Conservation (phyloP, 306 rosid genomes). For the Gillenia trifoliata region DNA sequence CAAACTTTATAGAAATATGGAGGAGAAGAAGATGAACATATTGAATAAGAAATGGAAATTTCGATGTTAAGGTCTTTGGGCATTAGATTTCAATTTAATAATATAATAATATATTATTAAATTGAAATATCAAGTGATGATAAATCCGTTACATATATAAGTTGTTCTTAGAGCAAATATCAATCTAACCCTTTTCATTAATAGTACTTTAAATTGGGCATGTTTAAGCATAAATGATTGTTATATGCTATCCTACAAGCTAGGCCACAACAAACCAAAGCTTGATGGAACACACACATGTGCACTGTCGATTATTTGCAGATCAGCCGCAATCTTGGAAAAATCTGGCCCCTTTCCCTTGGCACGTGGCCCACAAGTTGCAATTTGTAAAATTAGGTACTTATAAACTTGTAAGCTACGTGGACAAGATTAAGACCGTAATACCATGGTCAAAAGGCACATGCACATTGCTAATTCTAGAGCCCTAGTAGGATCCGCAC, state of each 20-base stretch:
- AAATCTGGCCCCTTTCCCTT: neutral
- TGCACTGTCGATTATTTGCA: neutral
- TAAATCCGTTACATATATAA: no score
- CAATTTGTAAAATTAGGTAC: neutral
- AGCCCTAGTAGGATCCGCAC: neutral
- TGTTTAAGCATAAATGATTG: neutral
- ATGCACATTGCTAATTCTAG: neutral
- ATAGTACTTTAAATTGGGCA: neutral
- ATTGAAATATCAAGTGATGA: no score
- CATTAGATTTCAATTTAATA: no score
- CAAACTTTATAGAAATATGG: no score
- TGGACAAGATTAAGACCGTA: neutral
- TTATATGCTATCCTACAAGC: neutral
- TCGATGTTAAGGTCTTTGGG: no score
- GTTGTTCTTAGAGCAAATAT: no score
- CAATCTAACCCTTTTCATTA: neutral
- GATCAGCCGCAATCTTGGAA: neutral
- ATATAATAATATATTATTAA: no score
- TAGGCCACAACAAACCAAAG: neutral
- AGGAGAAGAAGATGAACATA: no score
- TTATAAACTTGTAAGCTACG: neutral
- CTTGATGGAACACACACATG: conserved; percentile 10
- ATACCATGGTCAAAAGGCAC: neutral
- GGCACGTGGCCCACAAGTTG: neutral
- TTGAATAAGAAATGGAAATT: no score